Percentiles rank a stretch among this genome's conserved stretches.
phyloP scores from a whole-genome alignment of 148 eudicot species.

The Oxyria digyna region DNA sequence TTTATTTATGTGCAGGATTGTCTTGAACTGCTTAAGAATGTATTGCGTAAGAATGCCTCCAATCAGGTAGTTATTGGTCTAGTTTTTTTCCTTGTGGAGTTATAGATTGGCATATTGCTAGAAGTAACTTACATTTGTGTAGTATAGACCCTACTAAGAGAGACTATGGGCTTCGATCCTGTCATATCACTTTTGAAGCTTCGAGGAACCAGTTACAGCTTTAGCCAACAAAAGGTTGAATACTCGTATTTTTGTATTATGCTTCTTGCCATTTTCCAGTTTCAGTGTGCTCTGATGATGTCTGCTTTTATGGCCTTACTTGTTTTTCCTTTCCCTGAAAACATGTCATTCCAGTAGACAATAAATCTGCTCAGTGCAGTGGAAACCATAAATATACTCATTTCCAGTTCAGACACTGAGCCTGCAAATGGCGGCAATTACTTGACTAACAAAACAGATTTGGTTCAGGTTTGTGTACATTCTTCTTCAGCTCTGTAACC shows the following conservation, averaged over 20 bases:
- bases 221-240: slow-evolving; percentile 93
- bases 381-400: slow-evolving; percentile 76
- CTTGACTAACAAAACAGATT: slow-evolving; percentile 68
- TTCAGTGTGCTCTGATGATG: background rate
- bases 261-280: background rate
- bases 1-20: slow-evolving; percentile 54
- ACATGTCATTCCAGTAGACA: slow-evolving; percentile 68
- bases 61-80: slow-evolving; percentile 46
- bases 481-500: background rate
- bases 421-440: slow-evolving; percentile 48
- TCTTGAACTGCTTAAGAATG: slow-evolving; percentile 82
- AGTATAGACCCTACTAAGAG: slow-evolving; percentile 72
- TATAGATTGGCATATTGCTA: background rate
- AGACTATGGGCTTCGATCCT: slow-evolving; percentile 85
- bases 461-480: slow-evolving; percentile 73
- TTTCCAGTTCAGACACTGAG: slow-evolving; percentile 51
- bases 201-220: slow-evolving; percentile 48
- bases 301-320: background rate
- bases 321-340: background rate
- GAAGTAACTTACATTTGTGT: slow-evolving; percentile 7
- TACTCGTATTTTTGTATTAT: slow-evolving; percentile 8
- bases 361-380: slow-evolving; percentile 83
- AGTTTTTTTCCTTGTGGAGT: background rate
- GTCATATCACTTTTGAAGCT: slow-evolving; percentile 73
- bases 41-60: slow-evolving; percentile 62